Evolutionary conservation across 306 rosid species (phyloP).

Genomic region (Lathyrus aphaca): DNA sequence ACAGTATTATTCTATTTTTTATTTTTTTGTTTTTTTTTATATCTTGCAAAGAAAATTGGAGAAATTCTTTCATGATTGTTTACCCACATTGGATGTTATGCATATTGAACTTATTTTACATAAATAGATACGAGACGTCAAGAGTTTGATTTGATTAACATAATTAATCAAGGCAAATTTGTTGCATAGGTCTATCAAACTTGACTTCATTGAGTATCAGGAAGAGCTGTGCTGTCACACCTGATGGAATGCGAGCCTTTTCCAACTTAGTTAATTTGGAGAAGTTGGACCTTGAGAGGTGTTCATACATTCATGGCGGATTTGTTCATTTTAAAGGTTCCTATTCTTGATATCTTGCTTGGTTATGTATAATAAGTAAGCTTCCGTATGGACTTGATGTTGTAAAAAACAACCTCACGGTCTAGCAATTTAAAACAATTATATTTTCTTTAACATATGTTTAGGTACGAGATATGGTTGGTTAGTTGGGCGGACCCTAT

Average conservation of each 20-base stretch:
- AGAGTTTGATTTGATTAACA: slow-evolving; percentile 15
- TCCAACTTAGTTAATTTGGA: slow-evolving; percentile 64
- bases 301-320: slow-evolving; percentile 69
- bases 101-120: slow-evolving; percentile 27
- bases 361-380: slow-evolving; percentile 18
- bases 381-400: slow-evolving; percentile 16
- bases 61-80: slow-evolving; percentile 8
- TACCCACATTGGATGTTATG: slow-evolving; percentile 12
- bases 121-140: slow-evolving; percentile 6
- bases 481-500: slow-evolving; percentile 19
- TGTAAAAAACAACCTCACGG: slow-evolving; percentile 12
- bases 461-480: slow-evolving; percentile 24
- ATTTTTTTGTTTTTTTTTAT: background rate
- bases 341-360: slow-evolving; percentile 23
- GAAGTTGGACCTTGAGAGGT: slow-evolving; percentile 76
- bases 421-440: slow-evolving; percentile 29
- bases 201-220: slow-evolving; percentile 67
- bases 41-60: slow-evolving; percentile 4
- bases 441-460: slow-evolving; percentile 9
- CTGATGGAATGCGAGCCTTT: slow-evolving; percentile 69
- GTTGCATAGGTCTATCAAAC: slow-evolving; percentile 57
- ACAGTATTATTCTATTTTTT: background rate
- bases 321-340: slow-evolving; percentile 76
- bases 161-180: slow-evolving; percentile 29
- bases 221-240: slow-evolving; percentile 54